Evolutionary conservation across 441 rosid genomes (phyloP), one percentile per base, ranked within the genome.

Genomic region (Isatis lusitanica): DNA sequence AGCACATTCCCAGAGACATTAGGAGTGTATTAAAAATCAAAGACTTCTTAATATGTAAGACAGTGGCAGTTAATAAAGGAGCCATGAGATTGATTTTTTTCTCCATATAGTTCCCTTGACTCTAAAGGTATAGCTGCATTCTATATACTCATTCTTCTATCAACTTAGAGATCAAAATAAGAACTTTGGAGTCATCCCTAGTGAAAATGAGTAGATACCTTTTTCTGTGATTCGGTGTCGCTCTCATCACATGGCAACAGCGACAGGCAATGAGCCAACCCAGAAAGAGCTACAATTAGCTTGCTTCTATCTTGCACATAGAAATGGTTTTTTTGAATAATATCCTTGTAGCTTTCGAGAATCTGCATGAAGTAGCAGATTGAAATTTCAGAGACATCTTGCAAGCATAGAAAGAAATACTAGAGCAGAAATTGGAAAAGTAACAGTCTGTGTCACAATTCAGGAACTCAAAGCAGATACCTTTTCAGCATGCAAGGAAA

Each of bases 331-430:
- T 84, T 85, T 80, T 74, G 82, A 62, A 93, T 80, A 63, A 93
- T 82, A 79, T 86, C 87, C 55, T 84, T 90, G 82, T 88, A 95
- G 82, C 84, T 88, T 79, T 87, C 89, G 53, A 95, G 91, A 83
- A 95, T 82, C 98, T 95, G 82, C 70, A 65, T 58, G 30, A 58
- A 63, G 73, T 39, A 21, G 63, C 43, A 61, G 13, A 9, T 28
- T 42, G 39, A 62, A n/a, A 44, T 31, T 38, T 53, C 50, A 63
- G 3, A 15, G 39, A 67, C 4, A 1, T 28, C 35, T 72, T 35
- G 43, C 38, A 50, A 9, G 42, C 4, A 13, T 11, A 30, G 5
- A 28, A 18, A 10, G 5, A 60, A 51, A 26, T 30, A 17, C 18
- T n/a, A 47, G 6, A n/a, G 39, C 44, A 59, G 28, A 52, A 60